Evolutionary conservation across 2,329 filamentous ascomycete genomes (phyloP).

Genomic region (Dactylellina haptotyla): DNA sequence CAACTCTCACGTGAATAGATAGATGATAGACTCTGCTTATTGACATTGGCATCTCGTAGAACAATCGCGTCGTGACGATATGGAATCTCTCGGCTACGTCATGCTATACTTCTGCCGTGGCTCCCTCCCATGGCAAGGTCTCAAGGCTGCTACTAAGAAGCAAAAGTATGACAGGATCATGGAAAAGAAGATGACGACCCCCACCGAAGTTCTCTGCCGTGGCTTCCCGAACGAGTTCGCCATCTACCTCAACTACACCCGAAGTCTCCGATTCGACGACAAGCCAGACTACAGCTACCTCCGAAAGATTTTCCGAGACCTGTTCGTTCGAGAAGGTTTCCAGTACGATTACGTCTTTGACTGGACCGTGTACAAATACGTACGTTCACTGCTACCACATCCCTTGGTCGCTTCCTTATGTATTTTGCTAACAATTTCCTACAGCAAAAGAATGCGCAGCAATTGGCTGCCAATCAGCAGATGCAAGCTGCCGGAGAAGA

Average conservation of each 20-base stretch:
- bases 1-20: slow-evolving; percentile 52
- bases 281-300: slow-evolving; percentile 99
- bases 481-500: slow-evolving; percentile 56
- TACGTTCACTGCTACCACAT: slow-evolving; percentile 29
- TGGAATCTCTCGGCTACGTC: slow-evolving; percentile 98
- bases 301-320: slow-evolving; percentile 99
- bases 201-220: slow-evolving; percentile 97
- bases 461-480: slow-evolving; percentile 56
- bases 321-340: slow-evolving; percentile 98
- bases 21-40: not conserved
- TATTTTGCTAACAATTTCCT: slow-evolving; percentile 42
- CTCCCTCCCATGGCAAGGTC: slow-evolving; percentile 96
- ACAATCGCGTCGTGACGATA: slow-evolving; percentile 98
- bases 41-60: slow-evolving; percentile 67
- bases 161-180: slow-evolving; percentile 99
- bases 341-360: slow-evolving; percentile 99
- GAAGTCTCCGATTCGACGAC: slow-evolving; percentile 97
- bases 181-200: slow-evolving; percentile 99
- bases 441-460: slow-evolving; percentile 59
- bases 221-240: slow-evolving; percentile 99
- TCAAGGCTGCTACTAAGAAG: slow-evolving; percentile 99
- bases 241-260: slow-evolving; percentile 99
- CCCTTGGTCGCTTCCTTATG: slow-evolving; percentile 10
- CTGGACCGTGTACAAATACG: slow-evolving; percentile 76
- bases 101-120: slow-evolving; percentile 99